Evolutionary conservation across 2,329 filamentous ascomycete genomes (phyloP).

Genomic region (Aspergillus viridinutans): DNA sequence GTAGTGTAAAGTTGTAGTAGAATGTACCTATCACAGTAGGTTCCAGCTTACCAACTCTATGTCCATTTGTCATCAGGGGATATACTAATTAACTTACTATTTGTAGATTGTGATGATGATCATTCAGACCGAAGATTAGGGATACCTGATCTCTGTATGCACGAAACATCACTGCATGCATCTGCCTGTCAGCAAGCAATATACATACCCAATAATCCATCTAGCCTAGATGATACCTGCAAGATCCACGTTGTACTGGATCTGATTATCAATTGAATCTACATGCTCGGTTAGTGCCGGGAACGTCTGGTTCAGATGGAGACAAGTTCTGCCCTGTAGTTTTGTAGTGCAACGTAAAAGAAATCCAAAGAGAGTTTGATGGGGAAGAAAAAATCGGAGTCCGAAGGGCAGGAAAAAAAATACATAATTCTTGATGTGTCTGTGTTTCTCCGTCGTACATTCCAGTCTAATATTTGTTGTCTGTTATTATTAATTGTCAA

Average conservation of each 20-base stretch:
- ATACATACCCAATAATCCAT: background rate
- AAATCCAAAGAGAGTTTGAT: background rate
- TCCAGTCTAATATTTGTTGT: background rate
- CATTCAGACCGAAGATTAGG: background rate
- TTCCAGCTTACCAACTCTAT: background rate
- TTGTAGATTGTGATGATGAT: background rate
- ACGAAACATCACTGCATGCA: background rate
- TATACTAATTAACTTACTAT: background rate
- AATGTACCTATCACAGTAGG: background rate
- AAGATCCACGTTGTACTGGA: background rate
- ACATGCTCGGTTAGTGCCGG: constrained; percentile 4
- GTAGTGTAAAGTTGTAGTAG: background rate
- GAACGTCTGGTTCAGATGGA: background rate
- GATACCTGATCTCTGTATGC: background rate
- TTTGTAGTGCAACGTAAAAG: background rate
- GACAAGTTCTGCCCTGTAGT: background rate
- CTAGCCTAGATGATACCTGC: background rate
- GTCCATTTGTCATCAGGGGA: background rate
- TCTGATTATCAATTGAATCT: background rate
- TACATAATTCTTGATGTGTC: background rate
- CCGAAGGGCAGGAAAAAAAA: background rate
- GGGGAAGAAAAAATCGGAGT: background rate
- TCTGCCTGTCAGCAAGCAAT: background rate
- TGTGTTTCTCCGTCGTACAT: background rate
- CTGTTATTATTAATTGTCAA: background rate